These are phyloP conservation scores for Rubia peregrina DNA, from an alignment of 305 asterid species.

Conservation along the genomic window DNA sequence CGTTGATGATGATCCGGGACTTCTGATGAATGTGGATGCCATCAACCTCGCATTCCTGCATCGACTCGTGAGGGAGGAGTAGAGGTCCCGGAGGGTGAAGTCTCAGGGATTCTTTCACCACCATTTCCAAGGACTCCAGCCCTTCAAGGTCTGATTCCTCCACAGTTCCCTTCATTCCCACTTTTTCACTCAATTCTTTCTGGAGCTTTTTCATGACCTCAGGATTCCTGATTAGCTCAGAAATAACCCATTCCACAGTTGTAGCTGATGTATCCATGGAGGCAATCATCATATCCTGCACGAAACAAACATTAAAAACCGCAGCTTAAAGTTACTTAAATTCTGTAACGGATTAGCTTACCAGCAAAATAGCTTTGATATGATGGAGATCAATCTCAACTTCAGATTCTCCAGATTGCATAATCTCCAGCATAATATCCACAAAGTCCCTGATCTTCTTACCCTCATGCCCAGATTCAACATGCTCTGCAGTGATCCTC, in stretches of 20 bases:
- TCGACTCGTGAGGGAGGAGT: neutral
- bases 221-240: neutral
- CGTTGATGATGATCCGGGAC: neutral
- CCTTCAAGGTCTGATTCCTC: neutral
- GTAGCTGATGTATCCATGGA: neutral
- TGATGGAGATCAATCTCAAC: neutral
- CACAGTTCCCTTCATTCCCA: neutral
- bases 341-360: neutral
- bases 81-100: neutral
- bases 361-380: neutral
- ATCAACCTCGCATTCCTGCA: neutral
- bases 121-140: neutral
- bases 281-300: neutral
- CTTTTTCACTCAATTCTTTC: neutral
- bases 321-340: no score
- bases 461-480: neutral
- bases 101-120: constrained; percentile 1
- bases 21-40: neutral
- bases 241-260: neutral
- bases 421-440: neutral
- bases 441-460: neutral
- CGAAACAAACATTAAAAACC: neutral
- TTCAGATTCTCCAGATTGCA: neutral
- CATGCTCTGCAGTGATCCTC: neutral
- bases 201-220: neutral